These are phyloP conservation scores for Lachnellula suecica DNA, from an alignment of 2,329 filamentous ascomycete genomes.

Conservation along the genomic window DNA sequence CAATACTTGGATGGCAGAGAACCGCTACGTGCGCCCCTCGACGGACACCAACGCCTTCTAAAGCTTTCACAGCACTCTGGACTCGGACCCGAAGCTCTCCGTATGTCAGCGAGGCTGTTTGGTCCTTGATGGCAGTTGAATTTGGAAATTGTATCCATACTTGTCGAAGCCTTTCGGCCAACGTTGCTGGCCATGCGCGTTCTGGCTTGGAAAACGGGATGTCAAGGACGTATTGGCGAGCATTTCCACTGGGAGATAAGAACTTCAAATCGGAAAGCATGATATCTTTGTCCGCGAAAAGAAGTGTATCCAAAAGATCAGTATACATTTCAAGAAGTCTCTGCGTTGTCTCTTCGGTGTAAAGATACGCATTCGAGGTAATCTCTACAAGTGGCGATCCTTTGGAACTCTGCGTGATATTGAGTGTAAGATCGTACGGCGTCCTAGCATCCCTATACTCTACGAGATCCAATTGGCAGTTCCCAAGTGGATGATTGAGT, in stretches of 20 bases:
- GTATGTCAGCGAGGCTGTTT: slow-evolving; percentile 34
- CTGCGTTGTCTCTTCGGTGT: too few species aligned
- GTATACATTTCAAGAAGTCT: too few species aligned
- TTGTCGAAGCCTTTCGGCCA: slow-evolving; percentile 8
- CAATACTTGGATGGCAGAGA: slow-evolving; percentile 36
- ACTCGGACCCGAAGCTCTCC: slow-evolving; percentile 31
- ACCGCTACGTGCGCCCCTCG: slow-evolving; percentile 36
- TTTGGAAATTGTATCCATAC: not conserved
- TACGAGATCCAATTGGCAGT: not conserved
- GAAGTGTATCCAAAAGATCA: too few species aligned
- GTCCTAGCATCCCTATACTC: too few species aligned
- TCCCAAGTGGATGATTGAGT: not conserved
- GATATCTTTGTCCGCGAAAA: too few species aligned
- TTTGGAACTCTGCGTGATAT: slow-evolving; percentile 20
- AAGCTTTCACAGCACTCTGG: slow-evolving; percentile 32
- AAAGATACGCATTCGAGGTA: too few species aligned
- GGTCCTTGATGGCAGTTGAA: slow-evolving; percentile 8
- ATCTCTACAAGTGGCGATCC: slow-evolving; percentile 21
- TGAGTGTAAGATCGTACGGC: slow-evolving; percentile 12
- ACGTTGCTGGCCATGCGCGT: slow-evolving; percentile 11
- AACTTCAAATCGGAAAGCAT: too few species aligned
- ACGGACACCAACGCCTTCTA: slow-evolving; percentile 21
- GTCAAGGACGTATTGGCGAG: too few species aligned
- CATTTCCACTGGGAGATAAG: too few species aligned
- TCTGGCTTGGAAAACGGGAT: too few species aligned